Evolutionary conservation across 1,139 yeast genomes (phyloP).

Genomic region (Pneumocystis murina): DNA sequence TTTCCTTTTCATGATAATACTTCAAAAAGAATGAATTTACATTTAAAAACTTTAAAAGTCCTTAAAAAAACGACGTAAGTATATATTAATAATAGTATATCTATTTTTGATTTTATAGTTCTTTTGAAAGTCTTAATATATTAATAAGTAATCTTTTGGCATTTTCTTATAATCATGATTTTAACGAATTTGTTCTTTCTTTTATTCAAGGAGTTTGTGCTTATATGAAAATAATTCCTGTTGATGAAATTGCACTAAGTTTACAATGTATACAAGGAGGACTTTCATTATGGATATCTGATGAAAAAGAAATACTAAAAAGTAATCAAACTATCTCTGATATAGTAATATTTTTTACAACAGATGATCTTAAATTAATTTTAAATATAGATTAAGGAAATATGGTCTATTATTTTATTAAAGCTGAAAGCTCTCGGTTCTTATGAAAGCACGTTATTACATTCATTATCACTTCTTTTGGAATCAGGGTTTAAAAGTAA

Average conservation of each 20-base stretch:
- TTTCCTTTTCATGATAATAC: background rate
- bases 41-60: background rate
- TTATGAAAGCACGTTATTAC: background rate
- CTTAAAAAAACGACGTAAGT: background rate
- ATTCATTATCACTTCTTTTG: background rate
- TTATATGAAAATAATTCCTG: background rate
- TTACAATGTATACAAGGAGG: background rate
- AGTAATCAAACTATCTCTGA: background rate
- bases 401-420: background rate
- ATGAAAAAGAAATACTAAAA: background rate
- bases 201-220: background rate
- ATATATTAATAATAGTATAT: background rate
- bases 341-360: background rate
- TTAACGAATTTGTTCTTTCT: background rate
- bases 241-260: background rate
- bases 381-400: background rate
- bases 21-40: background rate
- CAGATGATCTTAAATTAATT: background rate
- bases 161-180: background rate
- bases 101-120: background rate
- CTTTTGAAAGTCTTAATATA: background rate
- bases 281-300: background rate
- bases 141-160: background rate
- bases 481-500: background rate
- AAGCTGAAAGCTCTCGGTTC: background rate